Evolutionary conservation across 2,329 filamentous ascomycete species (phyloP).

Genomic region (Ascochyta fabae): DNA sequence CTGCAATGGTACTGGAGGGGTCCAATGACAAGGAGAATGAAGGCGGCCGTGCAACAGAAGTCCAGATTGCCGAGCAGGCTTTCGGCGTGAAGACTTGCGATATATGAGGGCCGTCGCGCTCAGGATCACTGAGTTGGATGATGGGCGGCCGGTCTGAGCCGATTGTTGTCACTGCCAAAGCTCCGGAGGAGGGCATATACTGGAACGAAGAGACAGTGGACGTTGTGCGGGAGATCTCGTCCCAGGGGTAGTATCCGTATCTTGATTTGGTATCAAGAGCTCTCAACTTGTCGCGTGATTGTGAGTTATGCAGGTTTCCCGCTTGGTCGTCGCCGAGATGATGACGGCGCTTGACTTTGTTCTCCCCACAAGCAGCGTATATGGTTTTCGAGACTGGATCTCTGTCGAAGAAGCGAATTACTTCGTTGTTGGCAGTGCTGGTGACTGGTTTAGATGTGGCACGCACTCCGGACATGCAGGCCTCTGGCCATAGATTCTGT

Average conservation of each 20-base stretch:
- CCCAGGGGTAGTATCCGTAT: conserved; percentile 32
- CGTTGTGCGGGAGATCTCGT: conserved; percentile 30
- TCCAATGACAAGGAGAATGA: conserved; percentile 19
- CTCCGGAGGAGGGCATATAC: conserved; percentile 36
- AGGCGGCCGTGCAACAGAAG: conserved; percentile 31
- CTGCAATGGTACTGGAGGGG: conserved; percentile 24
- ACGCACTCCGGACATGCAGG: conserved; percentile 29
- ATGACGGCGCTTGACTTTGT: conserved; percentile 27
- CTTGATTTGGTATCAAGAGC: conserved; percentile 12
- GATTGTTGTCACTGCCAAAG: conserved; percentile 38
- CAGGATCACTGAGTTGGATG: conserved; percentile 36
- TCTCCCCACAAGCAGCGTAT: conserved; percentile 34
- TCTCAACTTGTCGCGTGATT: background rate
- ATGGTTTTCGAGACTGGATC: conserved; percentile 34
- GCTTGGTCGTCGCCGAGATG: conserved; percentile 3
- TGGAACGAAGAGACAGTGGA: conserved; percentile 41
- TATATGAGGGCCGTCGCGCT: conserved; percentile 33
- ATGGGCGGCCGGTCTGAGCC: conserved; percentile 39
- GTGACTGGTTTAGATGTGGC: conserved; percentile 16
- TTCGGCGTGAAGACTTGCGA: conserved; percentile 38
- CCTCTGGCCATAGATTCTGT: conserved; percentile 34
- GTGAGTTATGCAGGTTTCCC: background rate
- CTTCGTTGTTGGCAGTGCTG: conserved; percentile 7
- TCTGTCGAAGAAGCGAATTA: conserved; percentile 36
- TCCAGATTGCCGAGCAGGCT: conserved; percentile 36